Conservation (phyloP, 2,329 filamentous ascomycete genomes). For the Trichoderma sp. region DNA sequence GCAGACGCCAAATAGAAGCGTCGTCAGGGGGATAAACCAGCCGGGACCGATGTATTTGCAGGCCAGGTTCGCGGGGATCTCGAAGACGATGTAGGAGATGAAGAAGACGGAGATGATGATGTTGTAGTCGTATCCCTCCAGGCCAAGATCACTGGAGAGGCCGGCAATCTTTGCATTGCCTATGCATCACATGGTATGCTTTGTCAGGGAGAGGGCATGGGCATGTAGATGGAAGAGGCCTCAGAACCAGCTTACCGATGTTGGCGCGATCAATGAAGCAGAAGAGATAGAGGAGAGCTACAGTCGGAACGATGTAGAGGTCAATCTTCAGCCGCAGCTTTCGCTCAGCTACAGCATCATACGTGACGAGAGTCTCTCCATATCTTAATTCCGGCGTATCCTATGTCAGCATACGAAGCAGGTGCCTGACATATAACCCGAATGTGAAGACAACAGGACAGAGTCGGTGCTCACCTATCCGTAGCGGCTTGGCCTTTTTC, state of each 20-base stretch:
- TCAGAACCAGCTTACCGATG: slow-evolving; percentile 49
- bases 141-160: slow-evolving; percentile 57
- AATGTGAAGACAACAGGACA: too few species aligned
- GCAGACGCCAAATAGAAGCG: slow-evolving; percentile 59
- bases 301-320: slow-evolving; percentile 61
- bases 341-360: slow-evolving; percentile 56
- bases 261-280: slow-evolving; percentile 75
- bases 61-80: slow-evolving; percentile 64
- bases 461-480: slow-evolving; percentile 37
- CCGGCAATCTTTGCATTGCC: slow-evolving; percentile 68
- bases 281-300: slow-evolving; percentile 65
- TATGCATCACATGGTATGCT: slow-evolving; percentile 27
- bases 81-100: slow-evolving; percentile 69
- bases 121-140: slow-evolving; percentile 67
- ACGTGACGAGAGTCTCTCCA: slow-evolving; percentile 48
- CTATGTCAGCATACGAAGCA: neutral
- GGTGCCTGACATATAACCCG: neutral
- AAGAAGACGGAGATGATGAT: slow-evolving; percentile 65
- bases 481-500: slow-evolving; percentile 46
- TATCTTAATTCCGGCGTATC: slow-evolving; percentile 33
- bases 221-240: neutral
- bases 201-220: neutral
- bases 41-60: slow-evolving; percentile 71
- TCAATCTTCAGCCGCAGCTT: slow-evolving; percentile 63
- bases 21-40: slow-evolving; percentile 64